Base-by-base conservation (phyloP, 2,329 filamentous ascomycete genomes). In the Cladophialophora exuberans region DNA sequence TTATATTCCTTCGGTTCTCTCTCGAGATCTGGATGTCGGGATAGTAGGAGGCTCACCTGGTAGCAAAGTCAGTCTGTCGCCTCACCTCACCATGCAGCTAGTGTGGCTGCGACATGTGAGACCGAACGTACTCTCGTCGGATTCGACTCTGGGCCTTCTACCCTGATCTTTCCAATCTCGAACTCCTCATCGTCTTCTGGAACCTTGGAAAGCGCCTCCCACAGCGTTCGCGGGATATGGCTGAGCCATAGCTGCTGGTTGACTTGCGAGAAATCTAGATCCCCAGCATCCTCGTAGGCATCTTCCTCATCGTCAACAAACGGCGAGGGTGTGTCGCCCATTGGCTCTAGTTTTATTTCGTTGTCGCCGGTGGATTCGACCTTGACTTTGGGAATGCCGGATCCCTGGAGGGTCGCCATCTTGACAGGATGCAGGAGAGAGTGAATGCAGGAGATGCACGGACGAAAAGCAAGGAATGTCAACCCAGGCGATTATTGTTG, bases 1-100 rank as follows among this genome's bases (percentile, higher is more conserved):
- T 90, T 83, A 73, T 97, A 99, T 67, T 96, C 90, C 67, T 90
- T 90, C 9, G 92, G 91, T n/a, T 97, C 79, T 4, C 80, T 75
- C 63, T 87, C 81, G 69, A 96, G 90, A 60, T 84, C 79, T 6
- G 82, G 77, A 46, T 87, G 77, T 47, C 84, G 79, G 79, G 79
- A 65, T 80, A 96, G 79, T 59, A 90, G 81, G 74, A 86, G 69
- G 63, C 81, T 81, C 68, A 96, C 88, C 69, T 86, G 73, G 59
- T 7, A 11, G 15, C 10, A 22, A 20, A 81, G 73, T 54, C 76
- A n/a, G 77, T 31, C 15, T 57, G 74, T 70, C 69, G 77, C n/a
- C n/a, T n/a, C n/a, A n/a, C n/a, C n/a, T n/a, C n/a, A n/a, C n/a
- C n/a, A n/a, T n/a, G n/a, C n/a, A n/a, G n/a, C n/a, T n/a, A n/a